phyloP scores from a whole-genome alignment of 2,329 filamentous ascomycete genomes.

The Nothopassalora personata region DNA sequence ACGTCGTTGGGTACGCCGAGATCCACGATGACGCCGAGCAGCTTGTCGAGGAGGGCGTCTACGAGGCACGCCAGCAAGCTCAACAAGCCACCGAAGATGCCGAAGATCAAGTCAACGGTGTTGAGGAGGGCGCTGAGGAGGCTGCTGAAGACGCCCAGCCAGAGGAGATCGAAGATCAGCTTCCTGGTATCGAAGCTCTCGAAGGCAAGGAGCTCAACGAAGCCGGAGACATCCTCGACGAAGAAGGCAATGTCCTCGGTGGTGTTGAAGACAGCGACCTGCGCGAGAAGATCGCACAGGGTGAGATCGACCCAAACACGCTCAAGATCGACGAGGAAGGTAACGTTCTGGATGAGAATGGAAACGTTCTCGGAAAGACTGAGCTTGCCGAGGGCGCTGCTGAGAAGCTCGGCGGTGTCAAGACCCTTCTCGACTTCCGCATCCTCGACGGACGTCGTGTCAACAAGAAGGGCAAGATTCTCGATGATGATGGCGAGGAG shows the following conservation, averaged over 20 bases:
- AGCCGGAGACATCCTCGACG: conserved; percentile 46
- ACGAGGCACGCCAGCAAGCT: conserved; percentile 39
- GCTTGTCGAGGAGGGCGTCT: conserved; percentile 42
- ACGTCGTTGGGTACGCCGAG: conserved; percentile 49
- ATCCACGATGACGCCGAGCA: conserved; percentile 43
- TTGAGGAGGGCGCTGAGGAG: conserved; percentile 29
- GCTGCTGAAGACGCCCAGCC: conserved; percentile 24
- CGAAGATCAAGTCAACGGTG: conserved; percentile 30
- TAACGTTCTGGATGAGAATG: conserved; percentile 47
- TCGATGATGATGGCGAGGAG: conserved; percentile 48
- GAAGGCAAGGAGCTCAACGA: conserved; percentile 49
- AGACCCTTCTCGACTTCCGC: conserved; percentile 37
- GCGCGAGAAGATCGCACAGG: conserved; percentile 34
- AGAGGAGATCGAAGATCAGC: conserved; percentile 42
- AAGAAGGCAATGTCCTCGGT: conserved; percentile 47
- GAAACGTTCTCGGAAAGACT: conserved; percentile 47
- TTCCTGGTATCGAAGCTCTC: conserved; percentile 48
- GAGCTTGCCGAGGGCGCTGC: conserved; percentile 47
- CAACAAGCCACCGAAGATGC: conserved; percentile 39
- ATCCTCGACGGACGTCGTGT: conserved; percentile 51
- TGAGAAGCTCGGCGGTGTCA: conserved; percentile 42
- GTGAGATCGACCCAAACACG: conserved; percentile 41
- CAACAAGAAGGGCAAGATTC: conserved; percentile 53
- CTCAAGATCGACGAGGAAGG: conserved; percentile 49
- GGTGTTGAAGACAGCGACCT: conserved; percentile 44